Conservation (phyloP, 352 stramenopile species). For the Stephanocyclus meneghinianus region DNA sequence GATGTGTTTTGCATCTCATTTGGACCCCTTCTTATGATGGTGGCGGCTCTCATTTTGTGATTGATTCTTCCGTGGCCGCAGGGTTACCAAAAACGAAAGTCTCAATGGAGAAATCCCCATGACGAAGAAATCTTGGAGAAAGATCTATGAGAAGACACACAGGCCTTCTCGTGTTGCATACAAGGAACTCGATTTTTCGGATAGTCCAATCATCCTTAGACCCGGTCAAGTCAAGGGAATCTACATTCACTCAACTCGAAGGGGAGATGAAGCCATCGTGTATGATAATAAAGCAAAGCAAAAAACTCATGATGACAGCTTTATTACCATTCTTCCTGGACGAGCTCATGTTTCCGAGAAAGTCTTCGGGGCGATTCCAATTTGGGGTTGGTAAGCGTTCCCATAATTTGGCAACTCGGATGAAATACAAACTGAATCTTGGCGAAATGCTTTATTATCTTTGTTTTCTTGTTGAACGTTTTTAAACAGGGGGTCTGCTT, state of each 20-base stretch:
- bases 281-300: constrained; percentile 79
- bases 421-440: background rate
- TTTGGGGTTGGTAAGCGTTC: constrained; percentile 60
- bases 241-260: constrained; percentile 81
- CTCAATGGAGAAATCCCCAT: constrained; percentile 51
- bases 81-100: constrained; percentile 66
- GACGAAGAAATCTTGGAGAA: constrained; percentile 65
- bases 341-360: constrained; percentile 76
- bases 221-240: constrained; percentile 73
- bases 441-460: background rate
- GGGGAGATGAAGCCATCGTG: constrained; percentile 80
- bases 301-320: constrained; percentile 77
- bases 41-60: background rate
- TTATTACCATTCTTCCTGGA: constrained; percentile 76
- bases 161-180: constrained; percentile 55
- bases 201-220: constrained; percentile 64
- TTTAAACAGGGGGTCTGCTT: constrained; percentile 75
- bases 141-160: constrained; percentile 76
- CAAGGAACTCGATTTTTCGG: constrained; percentile 55
- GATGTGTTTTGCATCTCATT: background rate
- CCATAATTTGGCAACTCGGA: background rate
- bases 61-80: background rate
- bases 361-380: constrained; percentile 69
- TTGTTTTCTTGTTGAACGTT: background rate
- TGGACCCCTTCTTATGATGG: background rate